Conservation (phyloP, 1,284 basidiomycete species). For the Crocinoboletus sp. region DNA sequence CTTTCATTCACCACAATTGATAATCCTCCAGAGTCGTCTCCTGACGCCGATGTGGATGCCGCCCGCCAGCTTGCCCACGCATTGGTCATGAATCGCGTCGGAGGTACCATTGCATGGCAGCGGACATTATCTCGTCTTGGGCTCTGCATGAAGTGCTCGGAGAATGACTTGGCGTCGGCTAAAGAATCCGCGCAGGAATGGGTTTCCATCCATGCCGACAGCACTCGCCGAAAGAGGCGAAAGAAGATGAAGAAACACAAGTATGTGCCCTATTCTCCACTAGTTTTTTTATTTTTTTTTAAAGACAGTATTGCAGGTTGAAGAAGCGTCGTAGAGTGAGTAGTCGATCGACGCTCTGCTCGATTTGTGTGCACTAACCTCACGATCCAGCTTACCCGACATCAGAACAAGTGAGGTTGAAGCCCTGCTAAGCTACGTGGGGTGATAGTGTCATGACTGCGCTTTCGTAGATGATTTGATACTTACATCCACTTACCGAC, state of each 20-base stretch:
- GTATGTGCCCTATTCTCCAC: conserved; percentile 42
- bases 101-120: conserved; percentile 61
- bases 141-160: conserved; percentile 43
- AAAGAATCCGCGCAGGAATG: conserved; percentile 52
- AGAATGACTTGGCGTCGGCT: conserved; percentile 43
- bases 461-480: conserved; percentile 12
- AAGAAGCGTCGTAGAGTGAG: conserved; percentile 45
- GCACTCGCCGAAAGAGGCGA: conserved; percentile 74
- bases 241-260: conserved; percentile 94
- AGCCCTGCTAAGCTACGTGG: background rate
- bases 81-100: conserved; percentile 59
- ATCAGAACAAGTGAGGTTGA: conserved; percentile 29
- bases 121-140: conserved; percentile 57
- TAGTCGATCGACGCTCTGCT: background rate
- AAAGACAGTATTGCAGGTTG: conserved; percentile 28
- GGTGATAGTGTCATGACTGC: background rate
- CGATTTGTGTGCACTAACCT: conserved; percentile 11
- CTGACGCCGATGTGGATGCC: conserved; percentile 70
- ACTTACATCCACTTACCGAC: background rate
- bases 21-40: conserved; percentile 47
- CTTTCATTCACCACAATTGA: conserved; percentile 33
- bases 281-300: conserved; percentile 1
- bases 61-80: conserved; percentile 69
- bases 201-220: conserved; percentile 66
- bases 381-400: conserved; percentile 27